phyloP scores from a whole-genome alignment of 2,329 filamentous ascomycete genomes.

The Tothia fuscella region DNA sequence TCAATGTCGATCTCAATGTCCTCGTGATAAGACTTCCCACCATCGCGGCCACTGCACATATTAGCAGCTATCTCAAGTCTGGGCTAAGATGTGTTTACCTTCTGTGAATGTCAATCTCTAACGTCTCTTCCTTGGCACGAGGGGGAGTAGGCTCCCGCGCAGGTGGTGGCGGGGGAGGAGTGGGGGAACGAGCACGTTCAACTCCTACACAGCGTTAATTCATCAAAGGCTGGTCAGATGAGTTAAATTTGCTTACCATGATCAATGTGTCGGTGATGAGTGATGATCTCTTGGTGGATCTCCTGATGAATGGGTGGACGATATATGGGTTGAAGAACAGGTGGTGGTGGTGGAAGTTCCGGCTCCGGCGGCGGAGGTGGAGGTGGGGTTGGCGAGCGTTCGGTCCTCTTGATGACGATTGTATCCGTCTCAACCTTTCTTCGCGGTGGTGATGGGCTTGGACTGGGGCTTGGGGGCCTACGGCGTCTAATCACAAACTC shows the following conservation, averaged over 20 bases:
- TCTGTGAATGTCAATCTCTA: slow-evolving; percentile 45
- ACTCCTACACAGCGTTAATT: slow-evolving; percentile 22
- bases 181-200: slow-evolving; percentile 29
- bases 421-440: slow-evolving; percentile 24
- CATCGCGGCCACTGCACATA: slow-evolving; percentile 30
- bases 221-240: neutral
- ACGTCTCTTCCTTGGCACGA: slow-evolving; percentile 39
- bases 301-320: slow-evolving; percentile 77
- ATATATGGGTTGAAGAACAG: slow-evolving; percentile 51
- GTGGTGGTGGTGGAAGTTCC: slow-evolving; percentile 34
- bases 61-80: neutral
- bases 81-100: slow-evolving; percentile 25
- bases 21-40: too few relatives aligned
- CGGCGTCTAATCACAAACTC: slow-evolving; percentile 34
- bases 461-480: slow-evolving; percentile 26
- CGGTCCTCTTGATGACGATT: slow-evolving; percentile 35
- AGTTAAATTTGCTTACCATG: slow-evolving; percentile 69
- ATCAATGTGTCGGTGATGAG: slow-evolving; percentile 76
- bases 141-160: slow-evolving; percentile 23
- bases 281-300: slow-evolving; percentile 80
- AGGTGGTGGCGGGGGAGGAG: slow-evolving; percentile 30
- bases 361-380: slow-evolving; percentile 39
- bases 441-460: slow-evolving; percentile 23
- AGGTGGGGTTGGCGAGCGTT: slow-evolving; percentile 36
- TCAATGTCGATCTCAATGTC: slow-evolving; percentile 60